Base-by-base conservation (phyloP, 2,329 filamentous ascomycete genomes). In the Bertia moriformis region DNA sequence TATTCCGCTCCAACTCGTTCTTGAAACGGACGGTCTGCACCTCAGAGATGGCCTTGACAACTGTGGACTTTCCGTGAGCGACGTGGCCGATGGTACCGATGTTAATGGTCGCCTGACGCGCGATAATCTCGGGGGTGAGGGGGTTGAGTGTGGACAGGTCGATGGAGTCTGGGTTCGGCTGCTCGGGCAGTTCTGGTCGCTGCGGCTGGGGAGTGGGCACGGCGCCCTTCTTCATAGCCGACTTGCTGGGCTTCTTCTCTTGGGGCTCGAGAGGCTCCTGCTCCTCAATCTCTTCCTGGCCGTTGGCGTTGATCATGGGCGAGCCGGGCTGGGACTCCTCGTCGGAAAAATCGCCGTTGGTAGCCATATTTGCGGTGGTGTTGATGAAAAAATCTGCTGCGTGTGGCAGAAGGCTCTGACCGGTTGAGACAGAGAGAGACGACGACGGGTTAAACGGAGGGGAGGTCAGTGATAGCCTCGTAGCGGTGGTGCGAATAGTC, bases 21-120 rank as follows among this genome's bases (percentile, higher is more conserved):
- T 98, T 98, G 73, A 98, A 98, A 51, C 91, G 78, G 56, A 98
- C 91, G 14, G 91, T 98, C 73, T 98, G 91, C 46, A 98, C 91
- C 45, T 91, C 91, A 2, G 91, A 96, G 53, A 98, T 96, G 53
- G 91, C 91, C 73, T 98, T 98, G 53, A 98, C 91, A 38, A 98
- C 91, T 17, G 91, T 98, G 44, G 86, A 94, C 63, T 96, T 96
- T 58, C 89, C 89, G 82, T 96, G 89, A 56, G 91, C 91, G 71
- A 96, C 89, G 62, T 96, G 91, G 41, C 89, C 89, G 61, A 98
- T 96, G 44, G 91, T 95, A 48, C 89, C 91, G 52, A 96, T 95
- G 66, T 96, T 96, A 71, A 96, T 95, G 41, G 91, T 98, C 41
- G 91, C 91, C 72, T 98, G 91, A 54, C 91, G 77, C 44, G 87